Evolutionary conservation across 768 basidiomycete genomes (phyloP).

Genomic region (Kwoniella sp.): DNA sequence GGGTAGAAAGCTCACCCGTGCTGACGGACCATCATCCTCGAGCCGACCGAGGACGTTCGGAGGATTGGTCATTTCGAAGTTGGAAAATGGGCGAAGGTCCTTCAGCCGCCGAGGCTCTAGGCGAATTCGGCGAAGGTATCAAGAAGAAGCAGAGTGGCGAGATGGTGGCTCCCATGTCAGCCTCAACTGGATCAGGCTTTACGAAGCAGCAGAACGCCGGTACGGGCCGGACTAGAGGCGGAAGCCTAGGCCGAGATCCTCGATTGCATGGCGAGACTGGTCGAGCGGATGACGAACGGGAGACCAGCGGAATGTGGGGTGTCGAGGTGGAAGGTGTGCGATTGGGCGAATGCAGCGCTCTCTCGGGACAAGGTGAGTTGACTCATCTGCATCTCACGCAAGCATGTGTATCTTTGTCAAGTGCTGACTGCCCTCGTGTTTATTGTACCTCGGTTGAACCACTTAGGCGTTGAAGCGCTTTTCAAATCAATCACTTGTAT

Average conservation of each 20-base stretch:
- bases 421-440: too few species aligned
- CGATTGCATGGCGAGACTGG: constrained; percentile 31
- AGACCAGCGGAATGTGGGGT: constrained; percentile 36
- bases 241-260: constrained; percentile 41
- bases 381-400: not conserved
- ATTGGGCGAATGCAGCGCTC: constrained; percentile 46
- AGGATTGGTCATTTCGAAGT: constrained; percentile 42
- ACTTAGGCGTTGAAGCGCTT: constrained; percentile 44
- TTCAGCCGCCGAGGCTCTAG: constrained; percentile 38
- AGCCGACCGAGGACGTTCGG: constrained; percentile 30
- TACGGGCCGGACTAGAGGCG: constrained; percentile 30
- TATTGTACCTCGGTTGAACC: too few species aligned
- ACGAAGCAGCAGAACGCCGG: not conserved
- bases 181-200: constrained; percentile 10
- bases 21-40: not conserved
- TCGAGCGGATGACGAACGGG: constrained; percentile 19
- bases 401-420: too few species aligned
- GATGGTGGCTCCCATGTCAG: constrained; percentile 25
- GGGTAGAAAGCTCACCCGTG: constrained; percentile 29
- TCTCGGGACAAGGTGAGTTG: constrained; percentile 47
- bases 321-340: constrained; percentile 42
- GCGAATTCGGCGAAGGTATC: constrained; percentile 48
- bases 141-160: constrained; percentile 39
- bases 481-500: constrained; percentile 45
- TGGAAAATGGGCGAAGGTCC: constrained; percentile 50